These are phyloP conservation scores for Lactarius akahatsu DNA, from an alignment of 768 basidiomycete genomes.

Conservation along the genomic window DNA sequence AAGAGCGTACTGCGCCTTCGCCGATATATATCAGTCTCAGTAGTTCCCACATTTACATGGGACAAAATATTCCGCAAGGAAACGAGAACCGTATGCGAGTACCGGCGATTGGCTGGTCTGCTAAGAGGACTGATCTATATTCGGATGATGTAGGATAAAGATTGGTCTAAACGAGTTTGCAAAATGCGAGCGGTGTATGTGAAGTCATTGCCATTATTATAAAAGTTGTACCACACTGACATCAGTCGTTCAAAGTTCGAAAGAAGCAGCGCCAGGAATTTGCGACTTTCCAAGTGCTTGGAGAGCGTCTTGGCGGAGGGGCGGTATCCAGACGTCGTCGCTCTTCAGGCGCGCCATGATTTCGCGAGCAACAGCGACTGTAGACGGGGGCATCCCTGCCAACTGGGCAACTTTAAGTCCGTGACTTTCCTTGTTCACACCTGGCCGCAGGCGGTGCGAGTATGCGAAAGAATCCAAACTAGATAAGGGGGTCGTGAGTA, in stretches of 20 bases:
- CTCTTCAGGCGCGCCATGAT: conserved; percentile 46
- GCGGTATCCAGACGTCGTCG: conserved; percentile 11
- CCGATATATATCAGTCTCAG: conserved; percentile 5
- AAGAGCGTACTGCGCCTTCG: background rate
- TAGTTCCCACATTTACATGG: background rate
- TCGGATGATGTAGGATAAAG: background rate
- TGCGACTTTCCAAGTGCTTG: conserved; percentile 26
- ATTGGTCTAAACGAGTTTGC: background rate
- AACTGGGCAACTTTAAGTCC: conserved; percentile 86
- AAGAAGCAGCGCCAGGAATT: background rate
- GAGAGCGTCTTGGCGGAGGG: conserved; percentile 8
- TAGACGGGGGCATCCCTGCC: conserved; percentile 74
- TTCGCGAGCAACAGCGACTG: conserved; percentile 58
- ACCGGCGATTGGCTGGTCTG: background rate
- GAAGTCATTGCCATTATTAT: background rate
- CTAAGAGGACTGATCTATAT: background rate
- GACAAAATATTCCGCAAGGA: background rate
- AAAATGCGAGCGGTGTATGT: background rate
- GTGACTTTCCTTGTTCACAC: conserved; percentile 89
- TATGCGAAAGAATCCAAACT: conserved; percentile 85
- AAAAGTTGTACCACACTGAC: background rate
- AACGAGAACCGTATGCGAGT: background rate
- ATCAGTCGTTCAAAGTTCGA: background rate
- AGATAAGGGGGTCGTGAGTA: background rate
- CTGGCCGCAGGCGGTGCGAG: conserved; percentile 74